Evolutionary conservation across 139 green algal genomes (phyloP).

Genomic region (Chlorella sorokiniana): DNA sequence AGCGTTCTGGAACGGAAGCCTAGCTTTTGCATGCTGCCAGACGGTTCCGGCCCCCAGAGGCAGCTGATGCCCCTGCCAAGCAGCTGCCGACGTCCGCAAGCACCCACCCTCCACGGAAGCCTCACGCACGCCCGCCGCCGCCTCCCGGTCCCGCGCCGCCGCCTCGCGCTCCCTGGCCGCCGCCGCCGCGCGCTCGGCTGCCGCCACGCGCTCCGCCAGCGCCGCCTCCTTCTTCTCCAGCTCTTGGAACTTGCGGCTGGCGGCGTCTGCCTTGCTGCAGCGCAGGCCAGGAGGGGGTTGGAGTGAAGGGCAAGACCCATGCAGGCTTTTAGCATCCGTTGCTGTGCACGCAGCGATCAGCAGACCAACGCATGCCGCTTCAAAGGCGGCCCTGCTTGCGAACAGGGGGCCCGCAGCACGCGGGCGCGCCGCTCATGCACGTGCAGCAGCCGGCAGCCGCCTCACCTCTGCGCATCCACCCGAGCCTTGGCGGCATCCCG

Average conservation of each 20-base stretch:
- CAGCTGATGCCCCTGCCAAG: too few relatives aligned
- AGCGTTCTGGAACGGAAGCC: too few relatives aligned
- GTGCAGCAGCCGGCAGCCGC: too few relatives aligned
- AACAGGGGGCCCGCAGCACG: too few relatives aligned
- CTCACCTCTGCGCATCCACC: constrained; percentile 35
- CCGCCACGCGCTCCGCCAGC: constrained; percentile 16
- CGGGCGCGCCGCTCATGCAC: too few relatives aligned
- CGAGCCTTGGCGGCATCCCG: background rate
- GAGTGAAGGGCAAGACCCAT: background rate
- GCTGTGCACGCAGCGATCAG: too few relatives aligned
- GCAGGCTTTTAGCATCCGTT: background rate
- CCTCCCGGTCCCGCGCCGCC: constrained; percentile 3
- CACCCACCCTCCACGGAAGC: constrained; percentile 9
- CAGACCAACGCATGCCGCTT: too few relatives aligned
- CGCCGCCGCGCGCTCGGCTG: background rate
- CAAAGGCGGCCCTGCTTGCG: too few relatives aligned
- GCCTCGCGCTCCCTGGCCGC: background rate
- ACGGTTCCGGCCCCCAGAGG: too few relatives aligned
- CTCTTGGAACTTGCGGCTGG: constrained; percentile 30
- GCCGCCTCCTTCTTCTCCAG: constrained; percentile 18
- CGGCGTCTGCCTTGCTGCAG: constrained; percentile 20
- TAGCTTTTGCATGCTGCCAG: too few relatives aligned
- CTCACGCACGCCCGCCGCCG: constrained; percentile 10
- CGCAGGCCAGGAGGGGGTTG: background rate
- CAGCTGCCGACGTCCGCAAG: too few relatives aligned